These are phyloP conservation scores for Bathelium albidoporum DNA, from an alignment of 495 filamentous ascomycete genomes.

Conservation along the genomic window DNA sequence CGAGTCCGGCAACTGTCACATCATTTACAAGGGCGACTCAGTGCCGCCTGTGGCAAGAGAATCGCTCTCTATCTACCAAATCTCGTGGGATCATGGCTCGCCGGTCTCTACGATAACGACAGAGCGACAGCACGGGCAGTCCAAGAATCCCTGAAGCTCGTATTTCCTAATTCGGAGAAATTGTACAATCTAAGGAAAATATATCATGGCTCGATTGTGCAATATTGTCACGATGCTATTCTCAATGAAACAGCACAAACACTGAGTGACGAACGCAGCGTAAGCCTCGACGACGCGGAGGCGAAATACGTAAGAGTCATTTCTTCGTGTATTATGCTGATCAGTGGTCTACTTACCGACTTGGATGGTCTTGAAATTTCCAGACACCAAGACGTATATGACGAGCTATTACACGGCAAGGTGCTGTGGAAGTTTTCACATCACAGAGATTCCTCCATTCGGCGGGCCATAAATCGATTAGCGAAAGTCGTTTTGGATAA, in stretches of 20 bases:
- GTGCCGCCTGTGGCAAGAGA: constrained; percentile 62
- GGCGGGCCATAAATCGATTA: constrained; percentile 59
- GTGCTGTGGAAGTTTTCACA: constrained; percentile 67
- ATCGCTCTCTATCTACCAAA: constrained; percentile 66
- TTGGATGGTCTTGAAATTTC: constrained; percentile 20
- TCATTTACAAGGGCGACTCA: constrained; percentile 59
- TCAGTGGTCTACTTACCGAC: constrained; percentile 41
- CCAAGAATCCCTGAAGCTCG: constrained; percentile 56
- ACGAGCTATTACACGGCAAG: constrained; percentile 50
- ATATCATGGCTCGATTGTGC: constrained; percentile 63
- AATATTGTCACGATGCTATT: constrained; percentile 69
- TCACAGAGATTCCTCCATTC: constrained; percentile 58
- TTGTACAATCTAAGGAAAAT: constrained; percentile 60
- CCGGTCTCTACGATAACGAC: constrained; percentile 79
- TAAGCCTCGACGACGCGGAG: constrained; percentile 71
- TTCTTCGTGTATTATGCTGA: constrained; percentile 49
- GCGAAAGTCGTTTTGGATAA: constrained; percentile 45
- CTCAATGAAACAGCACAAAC: constrained; percentile 65
- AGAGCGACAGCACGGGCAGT: constrained; percentile 59
- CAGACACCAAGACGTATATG: constrained; percentile 36
- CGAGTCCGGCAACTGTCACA: constrained; percentile 80
- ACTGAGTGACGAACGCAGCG: constrained; percentile 77
- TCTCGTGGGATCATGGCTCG: constrained; percentile 77
- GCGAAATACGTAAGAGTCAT: constrained; percentile 76
- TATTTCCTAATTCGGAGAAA: constrained; percentile 74